Percentiles rank a stretch among this genome's conserved stretches.
phyloP scores from a whole-genome alignment of 345 rosid species.

The Rhodamnia rubescens region DNA sequence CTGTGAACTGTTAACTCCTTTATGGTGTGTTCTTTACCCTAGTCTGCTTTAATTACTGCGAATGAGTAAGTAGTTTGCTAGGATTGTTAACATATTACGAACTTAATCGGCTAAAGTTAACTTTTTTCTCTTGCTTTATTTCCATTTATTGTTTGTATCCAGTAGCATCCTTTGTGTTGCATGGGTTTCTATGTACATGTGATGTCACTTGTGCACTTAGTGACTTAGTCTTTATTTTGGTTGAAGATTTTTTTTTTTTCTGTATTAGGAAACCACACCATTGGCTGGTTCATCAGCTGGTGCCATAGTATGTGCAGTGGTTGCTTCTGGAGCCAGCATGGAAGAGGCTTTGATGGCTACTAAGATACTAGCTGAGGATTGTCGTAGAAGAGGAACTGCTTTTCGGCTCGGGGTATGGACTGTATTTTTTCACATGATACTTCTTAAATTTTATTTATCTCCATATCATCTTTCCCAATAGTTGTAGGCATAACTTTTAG shows the following conservation, averaged over 20 bases:
- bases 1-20: neutral
- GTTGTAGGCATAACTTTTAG: neutral
- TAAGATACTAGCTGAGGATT: slow-evolving; percentile 61
- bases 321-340: slow-evolving; percentile 80
- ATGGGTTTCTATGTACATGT: neutral
- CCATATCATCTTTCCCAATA: neutral
- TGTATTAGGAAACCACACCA: slow-evolving; percentile 74
- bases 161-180: neutral
- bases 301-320: slow-evolving; percentile 74
- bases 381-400: slow-evolving; percentile 82
- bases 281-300: slow-evolving; percentile 94
- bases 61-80: neutral
- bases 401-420: slow-evolving; percentile 83
- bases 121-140: neutral
- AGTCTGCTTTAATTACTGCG: neutral
- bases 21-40: neutral
- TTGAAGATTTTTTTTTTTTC: neutral
- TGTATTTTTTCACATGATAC: neutral
- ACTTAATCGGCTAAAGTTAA: neutral
- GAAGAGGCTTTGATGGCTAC: slow-evolving; percentile 58
- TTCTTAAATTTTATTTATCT: neutral
- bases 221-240: neutral
- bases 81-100: neutral
- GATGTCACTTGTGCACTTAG: neutral
- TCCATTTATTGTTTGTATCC: neutral